Evolutionary conservation across 2,329 filamentous ascomycete genomes (phyloP).

Genomic region (Parasarocladium wereldwijsianum): DNA sequence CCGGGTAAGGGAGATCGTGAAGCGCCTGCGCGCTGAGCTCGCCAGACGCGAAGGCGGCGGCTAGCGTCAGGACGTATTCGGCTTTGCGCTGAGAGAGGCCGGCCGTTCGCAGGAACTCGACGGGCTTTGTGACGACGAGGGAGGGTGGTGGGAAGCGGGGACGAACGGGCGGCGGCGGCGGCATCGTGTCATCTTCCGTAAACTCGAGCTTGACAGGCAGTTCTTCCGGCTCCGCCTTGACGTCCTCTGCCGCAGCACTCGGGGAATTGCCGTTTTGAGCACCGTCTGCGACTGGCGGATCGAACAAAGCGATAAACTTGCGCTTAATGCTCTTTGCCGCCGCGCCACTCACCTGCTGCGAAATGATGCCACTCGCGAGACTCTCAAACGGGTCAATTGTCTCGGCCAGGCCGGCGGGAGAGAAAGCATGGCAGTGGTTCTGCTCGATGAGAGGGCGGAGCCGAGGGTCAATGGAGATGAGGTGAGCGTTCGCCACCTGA

Average conservation of each 20-base stretch:
- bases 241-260: conserved; percentile 5
- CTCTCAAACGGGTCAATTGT: conserved; percentile 77
- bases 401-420: conserved; percentile 67
- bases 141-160: conserved; percentile 58
- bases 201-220: no score
- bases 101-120: conserved; percentile 62
- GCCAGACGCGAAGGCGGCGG: conserved; percentile 62
- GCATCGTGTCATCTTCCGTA: no score
- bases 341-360: conserved; percentile 88
- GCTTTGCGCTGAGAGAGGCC: conserved; percentile 90
- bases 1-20: conserved; percentile 67
- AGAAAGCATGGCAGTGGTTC: conserved; percentile 67
- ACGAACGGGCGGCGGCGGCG: no score
- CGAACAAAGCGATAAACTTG: conserved; percentile 68
- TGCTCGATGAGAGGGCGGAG: conserved; percentile 59
- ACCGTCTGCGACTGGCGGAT: no score
- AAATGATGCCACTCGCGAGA: conserved; percentile 77
- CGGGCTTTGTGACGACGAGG: conserved; percentile 47
- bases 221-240: conserved; percentile 6
- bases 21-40: conserved; percentile 67
- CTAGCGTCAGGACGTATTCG: conserved; percentile 81
- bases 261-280: conserved; percentile 15
- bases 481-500: conserved; percentile 58
- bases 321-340: conserved; percentile 80
- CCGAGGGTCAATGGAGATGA: conserved; percentile 58